Evolutionary conservation across 2,329 filamentous ascomycete genomes (phyloP).

Genomic region (Talaromyces piceae): DNA sequence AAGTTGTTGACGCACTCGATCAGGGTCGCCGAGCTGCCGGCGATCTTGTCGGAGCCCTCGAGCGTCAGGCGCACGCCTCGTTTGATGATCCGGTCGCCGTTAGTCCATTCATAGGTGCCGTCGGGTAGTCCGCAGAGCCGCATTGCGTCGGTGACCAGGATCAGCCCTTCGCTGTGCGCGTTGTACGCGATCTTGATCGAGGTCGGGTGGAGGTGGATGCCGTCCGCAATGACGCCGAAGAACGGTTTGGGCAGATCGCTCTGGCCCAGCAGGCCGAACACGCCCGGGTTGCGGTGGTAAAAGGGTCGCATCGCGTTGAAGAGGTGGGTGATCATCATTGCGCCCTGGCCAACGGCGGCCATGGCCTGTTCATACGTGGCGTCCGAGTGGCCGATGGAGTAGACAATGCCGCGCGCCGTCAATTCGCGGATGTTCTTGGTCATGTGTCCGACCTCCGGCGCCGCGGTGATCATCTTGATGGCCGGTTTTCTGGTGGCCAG

Average conservation of each 20-base stretch:
- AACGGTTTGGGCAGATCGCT: conserved; percentile 55
- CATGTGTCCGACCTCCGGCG: conserved; percentile 72
- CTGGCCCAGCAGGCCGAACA: conserved; percentile 76
- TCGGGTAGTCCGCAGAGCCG: conserved; percentile 76
- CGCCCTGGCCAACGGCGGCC: conserved; percentile 62
- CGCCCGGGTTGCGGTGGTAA: conserved; percentile 82
- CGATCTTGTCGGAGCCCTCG: conserved; percentile 71
- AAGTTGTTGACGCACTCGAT: conserved; percentile 41
- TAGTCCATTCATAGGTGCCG: conserved; percentile 79
- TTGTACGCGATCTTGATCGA: conserved; percentile 85
- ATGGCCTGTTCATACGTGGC: conserved; percentile 78
- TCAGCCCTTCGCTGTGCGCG: conserved; percentile 73
- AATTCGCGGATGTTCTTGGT: conserved; percentile 60
- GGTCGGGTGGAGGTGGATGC: conserved; percentile 81
- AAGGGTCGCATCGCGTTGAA: conserved; percentile 92
- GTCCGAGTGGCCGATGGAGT: conserved; percentile 79
- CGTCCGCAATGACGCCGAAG: conserved; percentile 86
- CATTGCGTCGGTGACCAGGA: conserved; percentile 91
- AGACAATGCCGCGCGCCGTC: conserved; percentile 59
- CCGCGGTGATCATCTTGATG: conserved; percentile 77
- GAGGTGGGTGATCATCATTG: conserved; percentile 83
- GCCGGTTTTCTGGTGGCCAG: conserved; percentile 13
- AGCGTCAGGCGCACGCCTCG: conserved; percentile 64
- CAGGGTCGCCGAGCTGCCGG: conserved; percentile 51
- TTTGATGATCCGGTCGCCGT: conserved; percentile 53